Percentiles rank a stretch among this genome's conserved stretches.
phyloP scores from a whole-genome alignment of 306 rosid genomes.

The Morella rubra region DNA sequence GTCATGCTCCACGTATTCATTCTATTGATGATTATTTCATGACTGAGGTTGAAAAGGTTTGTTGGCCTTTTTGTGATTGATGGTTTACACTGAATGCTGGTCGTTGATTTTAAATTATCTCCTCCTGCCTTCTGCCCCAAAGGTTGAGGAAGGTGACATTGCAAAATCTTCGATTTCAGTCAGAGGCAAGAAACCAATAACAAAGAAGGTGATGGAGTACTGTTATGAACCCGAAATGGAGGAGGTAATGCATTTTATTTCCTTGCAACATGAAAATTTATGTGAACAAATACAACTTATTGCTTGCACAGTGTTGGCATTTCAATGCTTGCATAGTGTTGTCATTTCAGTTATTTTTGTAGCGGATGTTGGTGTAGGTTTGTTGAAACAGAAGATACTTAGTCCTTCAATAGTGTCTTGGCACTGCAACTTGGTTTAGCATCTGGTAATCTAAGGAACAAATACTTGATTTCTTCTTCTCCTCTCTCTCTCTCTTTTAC shows the following conservation, averaged over 20 bases:
- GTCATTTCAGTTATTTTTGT: background rate
- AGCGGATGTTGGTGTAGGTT: background rate
- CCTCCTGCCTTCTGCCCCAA: constrained; percentile 19
- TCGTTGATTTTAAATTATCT: background rate
- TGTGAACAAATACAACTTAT: background rate
- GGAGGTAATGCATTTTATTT: constrained; percentile 51
- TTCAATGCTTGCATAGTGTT: background rate
- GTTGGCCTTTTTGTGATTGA: constrained; percentile 19
- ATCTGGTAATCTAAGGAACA: background rate
- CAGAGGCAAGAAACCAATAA: constrained; percentile 73
- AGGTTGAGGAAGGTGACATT: constrained; percentile 73
- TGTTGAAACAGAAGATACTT: background rate
- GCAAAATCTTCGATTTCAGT: constrained; percentile 68
- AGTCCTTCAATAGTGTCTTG: background rate
- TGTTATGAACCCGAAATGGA: constrained; percentile 99
- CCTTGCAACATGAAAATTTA: background rate
- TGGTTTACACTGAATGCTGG: constrained; percentile 1
- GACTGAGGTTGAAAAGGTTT: constrained; percentile 96
- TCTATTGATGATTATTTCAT: constrained; percentile 98
- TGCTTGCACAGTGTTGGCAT: background rate
- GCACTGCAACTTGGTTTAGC: background rate
- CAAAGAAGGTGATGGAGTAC: constrained; percentile 89
- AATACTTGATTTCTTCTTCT: background rate
- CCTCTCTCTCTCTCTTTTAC: too few relatives aligned
- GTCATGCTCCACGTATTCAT: constrained; percentile 90